These are phyloP conservation scores for Chalciporus sphaerocephalus DNA, from an alignment of 768 basidiomycete species.

Conservation along the genomic window DNA sequence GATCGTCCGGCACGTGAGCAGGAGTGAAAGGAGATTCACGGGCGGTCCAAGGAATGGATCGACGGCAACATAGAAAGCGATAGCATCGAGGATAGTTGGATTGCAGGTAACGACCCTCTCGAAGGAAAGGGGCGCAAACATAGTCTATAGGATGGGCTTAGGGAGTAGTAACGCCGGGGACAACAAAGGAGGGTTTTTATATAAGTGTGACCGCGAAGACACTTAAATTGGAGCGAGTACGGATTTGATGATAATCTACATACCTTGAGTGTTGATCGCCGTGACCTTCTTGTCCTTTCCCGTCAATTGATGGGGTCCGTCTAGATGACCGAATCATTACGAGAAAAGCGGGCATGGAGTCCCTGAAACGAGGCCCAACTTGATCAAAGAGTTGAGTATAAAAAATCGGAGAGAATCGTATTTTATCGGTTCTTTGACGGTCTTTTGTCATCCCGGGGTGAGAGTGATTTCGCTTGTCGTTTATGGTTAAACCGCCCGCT, in stretches of 20 bases:
- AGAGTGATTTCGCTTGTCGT: constrained; percentile 3
- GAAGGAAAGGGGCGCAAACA: constrained; percentile 10
- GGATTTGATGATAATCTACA: constrained; percentile 34
- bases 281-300: constrained; percentile 29
- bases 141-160: background rate
- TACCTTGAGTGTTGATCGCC: constrained; percentile 35
- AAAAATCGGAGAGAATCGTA: constrained; percentile 10
- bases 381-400: constrained; percentile 7
- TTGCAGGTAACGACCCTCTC: constrained; percentile 14
- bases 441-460: constrained; percentile 6
- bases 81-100: constrained; percentile 32
- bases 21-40: constrained; percentile 33
- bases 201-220: constrained; percentile 26
- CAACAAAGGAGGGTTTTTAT: constrained; percentile 20
- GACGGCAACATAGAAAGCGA: constrained; percentile 39
- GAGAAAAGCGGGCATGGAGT: constrained; percentile 26
- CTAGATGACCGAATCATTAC: constrained; percentile 33
- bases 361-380: constrained; percentile 25
- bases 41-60: constrained; percentile 44
- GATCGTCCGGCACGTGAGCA: constrained; percentile 37
- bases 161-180: constrained; percentile 2
- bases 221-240: constrained; percentile 30
- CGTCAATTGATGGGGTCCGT: constrained; percentile 29
- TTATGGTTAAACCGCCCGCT: constrained; percentile 1
- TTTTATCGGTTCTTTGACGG: constrained; percentile 5